Conservation (phyloP, 2,329 filamentous ascomycete genomes). For the Dothistroma pini region DNA sequence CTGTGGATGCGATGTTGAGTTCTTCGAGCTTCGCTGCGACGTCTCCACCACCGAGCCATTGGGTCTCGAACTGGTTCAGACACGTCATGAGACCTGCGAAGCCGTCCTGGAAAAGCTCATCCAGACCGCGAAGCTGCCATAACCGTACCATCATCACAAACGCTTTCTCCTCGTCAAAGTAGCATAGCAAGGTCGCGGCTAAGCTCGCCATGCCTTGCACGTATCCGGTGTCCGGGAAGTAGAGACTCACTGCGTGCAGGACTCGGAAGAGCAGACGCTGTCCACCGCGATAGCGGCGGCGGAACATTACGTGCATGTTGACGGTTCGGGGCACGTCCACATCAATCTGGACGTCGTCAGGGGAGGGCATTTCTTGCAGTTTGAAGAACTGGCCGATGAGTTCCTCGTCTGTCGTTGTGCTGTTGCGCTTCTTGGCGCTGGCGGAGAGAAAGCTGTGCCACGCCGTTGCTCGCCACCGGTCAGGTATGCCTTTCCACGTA, state of each 20-base stretch:
- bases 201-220: slow-evolving; percentile 97
- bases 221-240: slow-evolving; percentile 88
- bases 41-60: slow-evolving; percentile 75
- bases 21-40: slow-evolving; percentile 75
- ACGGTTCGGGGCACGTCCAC: slow-evolving; percentile 95
- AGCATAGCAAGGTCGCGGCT: slow-evolving; percentile 87
- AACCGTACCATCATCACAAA: slow-evolving; percentile 97
- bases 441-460: slow-evolving; percentile 90
- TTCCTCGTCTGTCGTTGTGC: slow-evolving; percentile 61
- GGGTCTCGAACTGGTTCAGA: slow-evolving; percentile 75
- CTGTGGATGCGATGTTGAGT: slow-evolving; percentile 75
- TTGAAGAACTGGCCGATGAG: slow-evolving; percentile 69
- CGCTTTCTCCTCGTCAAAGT: slow-evolving; percentile 90
- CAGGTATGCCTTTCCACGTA: slow-evolving; percentile 97
- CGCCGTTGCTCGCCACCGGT: slow-evolving; percentile 86
- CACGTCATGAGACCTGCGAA: slow-evolving; percentile 86
- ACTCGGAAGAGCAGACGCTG: slow-evolving; percentile 90
- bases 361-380: slow-evolving; percentile 68
- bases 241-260: slow-evolving; percentile 84
- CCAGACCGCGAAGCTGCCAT: slow-evolving; percentile 84
- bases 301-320: slow-evolving; percentile 95
- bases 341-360: slow-evolving; percentile 95
- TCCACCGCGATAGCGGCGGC: slow-evolving; percentile 82
- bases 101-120: slow-evolving; percentile 75
- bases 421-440: slow-evolving; percentile 65